Base-by-base conservation (phyloP, 2,329 filamentous ascomycete species). In the Colletotrichum plurivorum region DNA sequence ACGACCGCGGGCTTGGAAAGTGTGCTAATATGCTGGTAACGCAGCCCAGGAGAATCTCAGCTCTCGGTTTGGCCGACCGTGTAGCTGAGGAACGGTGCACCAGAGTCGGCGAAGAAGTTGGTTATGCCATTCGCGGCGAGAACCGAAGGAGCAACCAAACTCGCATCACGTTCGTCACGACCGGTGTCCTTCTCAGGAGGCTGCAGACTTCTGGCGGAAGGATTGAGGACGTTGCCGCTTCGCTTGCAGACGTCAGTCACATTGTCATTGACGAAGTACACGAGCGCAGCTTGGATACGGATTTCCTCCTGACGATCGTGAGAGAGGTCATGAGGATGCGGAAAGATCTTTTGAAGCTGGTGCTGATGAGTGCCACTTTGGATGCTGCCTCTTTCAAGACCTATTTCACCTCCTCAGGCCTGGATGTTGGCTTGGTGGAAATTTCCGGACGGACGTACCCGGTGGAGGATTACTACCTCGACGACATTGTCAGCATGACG, bases 201-300 rank as follows among this genome's bases (percentile, higher is more conserved):
- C 85, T 99, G n/a, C 96, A 99, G 80, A 96, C 93, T 0, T 95
- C 94, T 4, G 94, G 94, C 57, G 93, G 93, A 6, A 88, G 89
- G 36, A 89, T 92, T 13, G 92, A 95, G 25, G 94, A 97, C 76
- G 90, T 97, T 1, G 88, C 93, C 60, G 88, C 92, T 20, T 94
- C 94, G 46, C 81, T 99, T 54, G 93, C 93, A 6, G 94, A 98
- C 79, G 92, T 99, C 71, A 98, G 93, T 73, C 96, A 99, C 77
- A 90, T 99, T 8, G 93, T 98, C 18, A 94, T 98, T 52, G 95
- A 99, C 77, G 95, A 99, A 80, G 95, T 98, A 3, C 95, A 99
- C 82, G 95, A 99, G 80, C 90, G 95, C 63, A 97, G 94, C 80
- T 84, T 99, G 10, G 96, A 98, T 76, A 98, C 95, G 0, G 95